A percentile compares a stretch with the other conserved stretches of the same genome.
phyloP scores from a whole-genome alignment of 2,329 filamentous ascomycete genomes.

The Cladosporium velox region DNA sequence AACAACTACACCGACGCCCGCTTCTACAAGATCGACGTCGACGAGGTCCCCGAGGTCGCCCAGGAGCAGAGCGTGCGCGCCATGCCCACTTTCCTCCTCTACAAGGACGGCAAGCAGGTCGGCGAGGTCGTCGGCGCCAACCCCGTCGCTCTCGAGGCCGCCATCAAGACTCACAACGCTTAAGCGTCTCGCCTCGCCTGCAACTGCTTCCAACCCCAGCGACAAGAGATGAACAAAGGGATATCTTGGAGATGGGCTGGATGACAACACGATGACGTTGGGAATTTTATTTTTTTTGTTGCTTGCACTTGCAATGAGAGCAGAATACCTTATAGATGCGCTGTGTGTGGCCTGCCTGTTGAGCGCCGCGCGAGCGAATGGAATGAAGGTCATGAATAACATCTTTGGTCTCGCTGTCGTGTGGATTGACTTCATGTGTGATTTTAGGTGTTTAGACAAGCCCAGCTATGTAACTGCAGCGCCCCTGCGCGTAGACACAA shows the following conservation, averaged over 20 bases:
- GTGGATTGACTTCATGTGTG: background rate
- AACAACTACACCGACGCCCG: slow-evolving; percentile 60
- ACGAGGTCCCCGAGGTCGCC: slow-evolving; percentile 73
- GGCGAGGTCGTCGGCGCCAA: slow-evolving; percentile 79
- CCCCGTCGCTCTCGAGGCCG: slow-evolving; percentile 63
- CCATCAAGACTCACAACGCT: slow-evolving; percentile 44
- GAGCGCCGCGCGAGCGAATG: background rate
- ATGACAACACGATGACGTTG: background rate
- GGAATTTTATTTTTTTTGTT: background rate
- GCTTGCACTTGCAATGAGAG: background rate
- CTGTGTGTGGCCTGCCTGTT: background rate
- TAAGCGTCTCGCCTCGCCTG: background rate
- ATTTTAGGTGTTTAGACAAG: background rate
- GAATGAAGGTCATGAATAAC: slow-evolving; percentile 2
- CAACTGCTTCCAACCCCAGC: background rate
- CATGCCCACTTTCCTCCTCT: slow-evolving; percentile 90
- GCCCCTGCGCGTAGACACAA: background rate
- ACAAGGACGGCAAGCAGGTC: slow-evolving; percentile 75
- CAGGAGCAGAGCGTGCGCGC: slow-evolving; percentile 78
- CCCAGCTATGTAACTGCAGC: background rate
- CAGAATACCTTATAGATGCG: slow-evolving; percentile 8
- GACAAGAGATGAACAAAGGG: background rate
- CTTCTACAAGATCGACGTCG: slow-evolving; percentile 92
- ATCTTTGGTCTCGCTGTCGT: background rate
- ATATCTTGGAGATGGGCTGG: background rate